Conservation (phyloP, 1,284 basidiomycete genomes). For the Ceratobasidium sp. region DNA sequence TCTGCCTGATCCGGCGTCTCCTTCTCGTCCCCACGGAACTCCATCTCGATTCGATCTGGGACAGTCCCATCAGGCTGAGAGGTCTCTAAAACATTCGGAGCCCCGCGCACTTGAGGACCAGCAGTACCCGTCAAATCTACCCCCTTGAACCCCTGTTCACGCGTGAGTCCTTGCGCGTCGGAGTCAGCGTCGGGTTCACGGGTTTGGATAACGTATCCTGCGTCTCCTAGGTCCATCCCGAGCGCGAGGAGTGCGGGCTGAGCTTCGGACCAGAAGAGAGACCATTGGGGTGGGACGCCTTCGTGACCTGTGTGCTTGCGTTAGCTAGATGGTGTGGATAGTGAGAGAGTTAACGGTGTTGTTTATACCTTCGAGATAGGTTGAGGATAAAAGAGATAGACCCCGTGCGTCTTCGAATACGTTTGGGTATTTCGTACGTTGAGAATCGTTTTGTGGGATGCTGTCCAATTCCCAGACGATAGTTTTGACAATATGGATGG, state of each 20-base stretch:
- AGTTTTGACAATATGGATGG: conserved; percentile 33
- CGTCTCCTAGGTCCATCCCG: conserved; percentile 40
- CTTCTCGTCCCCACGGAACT: conserved; percentile 25
- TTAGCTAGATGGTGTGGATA: not conserved
- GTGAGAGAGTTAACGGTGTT: not conserved
- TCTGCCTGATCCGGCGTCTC: conserved; percentile 1
- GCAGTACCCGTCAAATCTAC: conserved; percentile 37
- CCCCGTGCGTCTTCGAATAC: conserved; percentile 40
- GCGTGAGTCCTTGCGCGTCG: conserved; percentile 11
- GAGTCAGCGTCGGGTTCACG: conserved; percentile 21
- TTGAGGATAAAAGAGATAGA: conserved; percentile 7
- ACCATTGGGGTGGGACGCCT: conserved; percentile 13
- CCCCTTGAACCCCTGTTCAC: conserved; percentile 33
- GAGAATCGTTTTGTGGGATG: conserved; percentile 24
- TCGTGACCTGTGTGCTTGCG: conserved; percentile 7
- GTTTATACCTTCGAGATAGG: conserved; percentile 35
- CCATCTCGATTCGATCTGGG: conserved; percentile 37
- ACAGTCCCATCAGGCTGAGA: conserved; percentile 26
- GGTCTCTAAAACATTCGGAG: conserved; percentile 34
- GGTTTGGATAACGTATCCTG: conserved; percentile 33
- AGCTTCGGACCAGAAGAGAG: conserved; percentile 32
- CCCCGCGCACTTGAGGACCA: conserved; percentile 29
- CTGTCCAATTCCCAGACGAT: conserved; percentile 36
- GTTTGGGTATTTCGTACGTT: conserved; percentile 34
- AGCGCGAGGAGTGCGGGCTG: conserved; percentile 28